A percentile compares a stretch with the other conserved stretches of the same genome.
These are phyloP conservation scores for Aethionema arabicum DNA, from an alignment of 345 rosid genomes.

Conservation along the genomic window DNA sequence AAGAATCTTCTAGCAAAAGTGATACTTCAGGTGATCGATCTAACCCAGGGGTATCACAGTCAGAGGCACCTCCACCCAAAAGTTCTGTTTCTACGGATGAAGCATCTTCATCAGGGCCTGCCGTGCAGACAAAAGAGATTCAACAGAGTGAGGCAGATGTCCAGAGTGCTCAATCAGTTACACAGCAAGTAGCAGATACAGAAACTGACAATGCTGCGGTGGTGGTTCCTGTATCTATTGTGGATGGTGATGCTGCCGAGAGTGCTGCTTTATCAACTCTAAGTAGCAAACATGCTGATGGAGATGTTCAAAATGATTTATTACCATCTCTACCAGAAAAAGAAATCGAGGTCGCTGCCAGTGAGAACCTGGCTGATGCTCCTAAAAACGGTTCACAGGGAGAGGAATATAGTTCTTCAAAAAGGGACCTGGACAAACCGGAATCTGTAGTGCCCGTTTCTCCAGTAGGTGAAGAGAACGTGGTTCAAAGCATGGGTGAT, in stretches of 20 bases:
- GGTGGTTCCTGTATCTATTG: constrained; percentile 40
- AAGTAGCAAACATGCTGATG: constrained; percentile 44
- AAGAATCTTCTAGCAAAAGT: constrained; percentile 41
- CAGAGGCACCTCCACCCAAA: constrained; percentile 44
- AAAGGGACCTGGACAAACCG: constrained; percentile 48
- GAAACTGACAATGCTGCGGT: constrained; percentile 37
- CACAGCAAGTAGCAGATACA: constrained; percentile 40
- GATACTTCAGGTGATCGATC: constrained; percentile 41
- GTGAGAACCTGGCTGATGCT: constrained; percentile 42
- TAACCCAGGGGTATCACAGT: constrained; percentile 36
- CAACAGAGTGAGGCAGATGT: constrained; percentile 39
- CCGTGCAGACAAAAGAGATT: constrained; percentile 34
- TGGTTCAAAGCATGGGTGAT: constrained; percentile 38
- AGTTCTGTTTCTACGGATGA: constrained; percentile 40
- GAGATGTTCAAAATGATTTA: constrained; percentile 45
- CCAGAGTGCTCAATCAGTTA: constrained; percentile 32
- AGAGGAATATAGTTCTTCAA: constrained; percentile 44
- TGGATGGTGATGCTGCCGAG: constrained; percentile 31
- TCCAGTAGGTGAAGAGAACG: constrained; percentile 42
- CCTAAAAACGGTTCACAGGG: constrained; percentile 28
- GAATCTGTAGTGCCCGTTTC: constrained; percentile 41
- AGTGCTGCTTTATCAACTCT: constrained; percentile 40
- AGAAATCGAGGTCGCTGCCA: constrained; percentile 47
- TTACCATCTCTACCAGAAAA: constrained; percentile 45
- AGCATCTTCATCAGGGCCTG: constrained; percentile 36